These are phyloP conservation scores for Aureobasidium lini DNA, from an alignment of 2,329 filamentous ascomycete genomes.

Conservation along the genomic window DNA sequence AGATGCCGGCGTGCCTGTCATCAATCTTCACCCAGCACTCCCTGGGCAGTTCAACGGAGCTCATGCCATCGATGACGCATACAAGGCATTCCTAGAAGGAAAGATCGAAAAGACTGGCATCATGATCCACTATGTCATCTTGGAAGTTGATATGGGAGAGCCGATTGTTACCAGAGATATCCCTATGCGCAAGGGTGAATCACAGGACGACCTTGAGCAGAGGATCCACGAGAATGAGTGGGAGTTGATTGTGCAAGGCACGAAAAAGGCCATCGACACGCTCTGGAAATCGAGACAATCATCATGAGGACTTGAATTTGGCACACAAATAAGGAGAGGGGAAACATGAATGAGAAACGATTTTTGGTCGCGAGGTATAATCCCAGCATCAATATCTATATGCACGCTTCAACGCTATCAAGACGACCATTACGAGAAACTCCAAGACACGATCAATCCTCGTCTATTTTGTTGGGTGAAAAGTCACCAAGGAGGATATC, in stretches of 20 bases:
- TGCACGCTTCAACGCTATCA: slow-evolving; percentile 11
- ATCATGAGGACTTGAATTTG: slow-evolving; percentile 14
- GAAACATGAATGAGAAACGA: neutral
- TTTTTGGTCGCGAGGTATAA: neutral
- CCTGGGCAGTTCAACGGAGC: slow-evolving; percentile 67
- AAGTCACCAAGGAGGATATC: slow-evolving; percentile 72
- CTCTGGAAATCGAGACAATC: slow-evolving; percentile 23
- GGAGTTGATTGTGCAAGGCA: slow-evolving; percentile 69
- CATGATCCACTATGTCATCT: slow-evolving; percentile 78
- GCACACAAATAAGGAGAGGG: slow-evolving; percentile 6
- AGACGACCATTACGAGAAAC: neutral
- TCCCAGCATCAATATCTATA: slow-evolving; percentile 1
- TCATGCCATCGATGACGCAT: slow-evolving; percentile 68
- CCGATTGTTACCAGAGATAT: slow-evolving; percentile 67
- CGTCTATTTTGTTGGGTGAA: slow-evolving; percentile 53
- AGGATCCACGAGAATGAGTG: slow-evolving; percentile 74
- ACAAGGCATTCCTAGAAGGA: slow-evolving; percentile 61
- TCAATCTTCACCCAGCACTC: slow-evolving; percentile 74
- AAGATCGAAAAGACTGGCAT: slow-evolving; percentile 65
- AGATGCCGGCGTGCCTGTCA: slow-evolving; percentile 56
- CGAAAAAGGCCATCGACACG: slow-evolving; percentile 42
- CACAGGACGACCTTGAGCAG: slow-evolving; percentile 57
- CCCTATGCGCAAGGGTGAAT: slow-evolving; percentile 51
- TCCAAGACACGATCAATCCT: slow-evolving; percentile 37
- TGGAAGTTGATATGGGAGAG: slow-evolving; percentile 70